Evolutionary conservation across 2,329 filamentous ascomycete species (phyloP).

Genomic region (Tolypocladium nubicola): DNA sequence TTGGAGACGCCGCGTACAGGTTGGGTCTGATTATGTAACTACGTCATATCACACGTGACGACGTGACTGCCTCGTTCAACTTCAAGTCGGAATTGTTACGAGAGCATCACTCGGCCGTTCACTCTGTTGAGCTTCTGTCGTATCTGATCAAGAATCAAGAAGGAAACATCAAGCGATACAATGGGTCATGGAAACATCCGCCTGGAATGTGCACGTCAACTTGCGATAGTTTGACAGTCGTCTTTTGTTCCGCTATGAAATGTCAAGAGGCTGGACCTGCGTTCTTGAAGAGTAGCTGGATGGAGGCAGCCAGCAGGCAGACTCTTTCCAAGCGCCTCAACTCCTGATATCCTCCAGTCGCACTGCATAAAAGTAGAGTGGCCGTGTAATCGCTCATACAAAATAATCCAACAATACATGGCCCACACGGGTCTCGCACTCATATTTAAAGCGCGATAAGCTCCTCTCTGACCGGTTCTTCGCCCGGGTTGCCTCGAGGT

Average conservation of each 20-base stretch:
- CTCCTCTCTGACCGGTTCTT: slow-evolving; percentile 10
- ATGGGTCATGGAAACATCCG: too few relatives aligned
- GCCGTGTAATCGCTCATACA: background rate
- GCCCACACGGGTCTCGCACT: background rate
- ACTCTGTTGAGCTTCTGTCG: too few relatives aligned
- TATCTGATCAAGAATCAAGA: too few relatives aligned
- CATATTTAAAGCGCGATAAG: slow-evolving; percentile 8
- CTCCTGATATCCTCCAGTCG: background rate
- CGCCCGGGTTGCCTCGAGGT: slow-evolving; percentile 4
- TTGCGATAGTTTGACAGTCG: too few relatives aligned
- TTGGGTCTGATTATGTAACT: too few relatives aligned
- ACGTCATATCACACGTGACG: too few relatives aligned
- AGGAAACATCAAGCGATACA: too few relatives aligned
- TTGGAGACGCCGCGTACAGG: too few relatives aligned
- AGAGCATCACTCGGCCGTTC: too few relatives aligned
- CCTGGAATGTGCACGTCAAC: too few relatives aligned
- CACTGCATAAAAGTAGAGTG: background rate
- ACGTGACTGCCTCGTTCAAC: too few relatives aligned
- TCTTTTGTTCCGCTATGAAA: background rate
- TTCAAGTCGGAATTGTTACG: too few relatives aligned
- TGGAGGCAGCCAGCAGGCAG: background rate
- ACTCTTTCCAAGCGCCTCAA: background rate
- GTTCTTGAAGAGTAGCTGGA: background rate
- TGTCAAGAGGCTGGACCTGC: background rate
- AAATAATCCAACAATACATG: background rate